Base-by-base conservation (phyloP, 768 basidiomycete species). In the Russula sp. region DNA sequence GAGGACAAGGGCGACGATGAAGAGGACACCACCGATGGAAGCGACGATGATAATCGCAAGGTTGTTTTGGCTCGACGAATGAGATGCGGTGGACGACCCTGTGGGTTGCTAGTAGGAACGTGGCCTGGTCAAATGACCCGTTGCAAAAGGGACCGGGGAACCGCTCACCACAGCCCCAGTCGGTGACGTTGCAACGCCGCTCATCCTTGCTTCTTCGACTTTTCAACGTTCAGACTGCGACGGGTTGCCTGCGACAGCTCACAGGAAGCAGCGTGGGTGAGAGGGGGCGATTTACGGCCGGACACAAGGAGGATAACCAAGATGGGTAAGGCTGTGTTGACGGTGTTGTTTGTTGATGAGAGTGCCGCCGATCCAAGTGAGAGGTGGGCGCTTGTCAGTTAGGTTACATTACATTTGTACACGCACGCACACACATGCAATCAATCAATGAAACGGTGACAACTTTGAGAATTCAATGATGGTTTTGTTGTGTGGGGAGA, bases 51-150 rank as follows among this genome's bases (percentile, higher is more conserved):
- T 65, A 16, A 66, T 58, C 8, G 49, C 46, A 38, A 56, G 32
- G 25, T 43, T 65, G 54, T 25, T 65, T 47, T 64, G 64, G 50
- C 35, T 36, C 32, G 43, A 9, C 18, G 61, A 47, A 3, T 36
- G 42, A 20, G 55, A 34, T 20, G 54, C 38, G 20, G 61, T 35
- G 13, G 56, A 8, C 16, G 56, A 5, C 8, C 8, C 41, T 41
- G 45, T 18, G 10, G 46, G 48, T 35, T 20, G 57, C 51, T 63
- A 14, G 45, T 16, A 41, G 34, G 14, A 54, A 59, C 51, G 62
- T 59, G 61, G 61, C 41, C 22, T 47, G 41, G 41, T 63, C 57
- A 63, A 59, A 59, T 63, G 58, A 63, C 52, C 47, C 38, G 56
- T 36, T 22, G 39, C 7, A 48, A 63, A 45, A 42, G 36, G 32